Base-by-base conservation (phyloP, 129 eudicot genomes). In the Silybum marianum region DNA sequence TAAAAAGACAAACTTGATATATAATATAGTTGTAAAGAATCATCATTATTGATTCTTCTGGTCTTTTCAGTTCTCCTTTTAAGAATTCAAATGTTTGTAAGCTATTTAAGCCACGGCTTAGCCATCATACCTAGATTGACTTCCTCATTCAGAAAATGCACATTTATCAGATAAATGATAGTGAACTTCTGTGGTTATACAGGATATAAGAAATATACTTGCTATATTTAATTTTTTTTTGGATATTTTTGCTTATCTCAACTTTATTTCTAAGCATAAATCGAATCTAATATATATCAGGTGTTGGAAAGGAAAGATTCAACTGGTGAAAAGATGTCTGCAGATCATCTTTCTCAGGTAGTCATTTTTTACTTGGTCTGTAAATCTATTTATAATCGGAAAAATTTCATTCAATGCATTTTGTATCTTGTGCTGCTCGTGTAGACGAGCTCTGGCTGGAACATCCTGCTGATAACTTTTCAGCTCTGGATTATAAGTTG, bases 281-380 rank as follows among this genome's bases (percentile, higher is more conserved):
- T 30, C 39, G n/a, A 25, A 60, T 46, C 69, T 75, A 21, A 21
- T 66, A 28, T 30, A 8, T 83, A 32, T 81, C 87, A 92, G 97
- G 91, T 92, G 58, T 82, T 92, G 89, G 95, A 92, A 76, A 90
- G 81, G 70, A 87, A 87, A 80, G 89, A 87, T 34, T 76, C 80
- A 8, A 79, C 80, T 36, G 87, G 86, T 25, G 91, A 90, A 28
- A 85, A 75, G 67, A 79, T 89, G 83, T 85, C 94, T 2, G 92
- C 83, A 36, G 94, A 90, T 86, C 82, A 90, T 83, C 89, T 95
- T 9, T 90, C 99, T 1, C 80, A 69, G 94, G 99, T 95, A 89
- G 22, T 78, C 19, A 24, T 40, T 28, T 26, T n/a, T 21, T n/a
- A n/a, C 18, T n/a, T 77, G 46, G 60, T 38, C 36, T 51, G 16